Percentiles rank a stretch among this genome's conserved stretches.
These are phyloP conservation scores for Corylus heterophylla DNA, from an alignment of 306 rosid species.

Conservation along the genomic window DNA sequence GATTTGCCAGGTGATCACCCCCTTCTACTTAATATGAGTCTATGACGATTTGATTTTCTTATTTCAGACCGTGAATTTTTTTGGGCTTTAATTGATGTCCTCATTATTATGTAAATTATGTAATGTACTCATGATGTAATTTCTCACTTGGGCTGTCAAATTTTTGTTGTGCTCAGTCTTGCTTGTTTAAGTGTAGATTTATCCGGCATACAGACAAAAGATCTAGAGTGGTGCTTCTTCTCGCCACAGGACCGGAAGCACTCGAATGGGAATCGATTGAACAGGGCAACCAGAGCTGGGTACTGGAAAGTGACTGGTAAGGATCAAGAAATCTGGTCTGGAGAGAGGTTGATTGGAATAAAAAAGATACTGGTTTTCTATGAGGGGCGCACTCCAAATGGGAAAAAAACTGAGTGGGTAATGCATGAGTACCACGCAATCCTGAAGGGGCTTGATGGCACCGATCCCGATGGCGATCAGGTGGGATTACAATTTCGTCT, in stretches of 20 bases:
- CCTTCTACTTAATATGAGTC: background rate
- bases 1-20: slow-evolving; percentile 72
- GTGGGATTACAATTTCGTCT: slow-evolving; percentile 21
- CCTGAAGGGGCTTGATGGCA: slow-evolving; percentile 79
- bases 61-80: too few relatives aligned
- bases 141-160: background rate
- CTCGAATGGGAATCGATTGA: slow-evolving; percentile 74
- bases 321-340: slow-evolving; percentile 79
- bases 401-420: slow-evolving; percentile 83
- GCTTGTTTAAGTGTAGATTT: slow-evolving; percentile 44
- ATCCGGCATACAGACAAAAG: slow-evolving; percentile 65
- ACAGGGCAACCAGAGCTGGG: slow-evolving; percentile 76
- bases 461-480: slow-evolving; percentile 73
- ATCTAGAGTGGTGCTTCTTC: slow-evolving; percentile 95
- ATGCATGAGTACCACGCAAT: slow-evolving; percentile 90
- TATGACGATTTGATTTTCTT: background rate
- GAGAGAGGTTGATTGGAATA: slow-evolving; percentile 66
- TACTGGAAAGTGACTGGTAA: slow-evolving; percentile 97
- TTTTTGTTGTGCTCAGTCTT: background rate
- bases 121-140: background rate
- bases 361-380: slow-evolving; percentile 93
- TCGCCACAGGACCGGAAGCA: slow-evolving; percentile 61
- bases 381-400: slow-evolving; percentile 86
- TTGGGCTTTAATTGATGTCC: too few relatives aligned
- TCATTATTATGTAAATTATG: background rate